Evolutionary conservation across 257 asterid genomes (phyloP).

Genomic region (Lavandula angustifolia): DNA sequence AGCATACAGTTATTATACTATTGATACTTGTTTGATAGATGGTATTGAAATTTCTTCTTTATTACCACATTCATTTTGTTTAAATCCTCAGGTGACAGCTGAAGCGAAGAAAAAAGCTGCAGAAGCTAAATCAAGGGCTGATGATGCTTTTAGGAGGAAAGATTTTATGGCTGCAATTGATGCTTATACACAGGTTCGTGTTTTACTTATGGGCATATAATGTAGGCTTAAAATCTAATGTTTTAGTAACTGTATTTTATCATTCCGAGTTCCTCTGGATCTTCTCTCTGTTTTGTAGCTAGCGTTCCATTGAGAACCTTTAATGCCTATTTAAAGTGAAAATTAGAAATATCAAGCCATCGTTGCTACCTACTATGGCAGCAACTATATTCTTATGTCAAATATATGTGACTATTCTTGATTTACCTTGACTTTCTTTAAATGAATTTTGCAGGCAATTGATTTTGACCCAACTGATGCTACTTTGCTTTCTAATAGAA

Average conservation of each 20-base stretch:
- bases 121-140: constrained; percentile 89
- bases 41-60: not conserved
- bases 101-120: constrained; percentile 83
- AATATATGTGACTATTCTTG: too few relatives aligned
- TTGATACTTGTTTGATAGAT: constrained; percentile 13
- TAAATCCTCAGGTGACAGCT: constrained; percentile 59
- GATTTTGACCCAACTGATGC: constrained; percentile 88
- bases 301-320: too few relatives aligned
- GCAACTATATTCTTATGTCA: too few relatives aligned
- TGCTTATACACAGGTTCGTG: constrained; percentile 86
- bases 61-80: constrained; percentile 13
- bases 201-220: not conserved
- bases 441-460: constrained; percentile 68
- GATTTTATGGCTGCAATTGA: constrained; percentile 72
- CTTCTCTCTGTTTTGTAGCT: too few relatives aligned
- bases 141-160: constrained; percentile 72
- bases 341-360: too few relatives aligned
- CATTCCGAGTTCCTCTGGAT: too few relatives aligned
- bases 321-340: too few relatives aligned
- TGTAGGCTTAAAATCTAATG: not conserved
- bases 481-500: constrained; percentile 80
- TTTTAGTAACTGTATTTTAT: too few relatives aligned
- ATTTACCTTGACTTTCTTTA: constrained; percentile 6
- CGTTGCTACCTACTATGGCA: too few relatives aligned
- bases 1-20: constrained; percentile 1